Percentiles rank a stretch among this genome's conserved stretches.
Evolutionary conservation across 108 stramenopile species (phyloP).

Genomic region (Nitzschia sp.): DNA sequence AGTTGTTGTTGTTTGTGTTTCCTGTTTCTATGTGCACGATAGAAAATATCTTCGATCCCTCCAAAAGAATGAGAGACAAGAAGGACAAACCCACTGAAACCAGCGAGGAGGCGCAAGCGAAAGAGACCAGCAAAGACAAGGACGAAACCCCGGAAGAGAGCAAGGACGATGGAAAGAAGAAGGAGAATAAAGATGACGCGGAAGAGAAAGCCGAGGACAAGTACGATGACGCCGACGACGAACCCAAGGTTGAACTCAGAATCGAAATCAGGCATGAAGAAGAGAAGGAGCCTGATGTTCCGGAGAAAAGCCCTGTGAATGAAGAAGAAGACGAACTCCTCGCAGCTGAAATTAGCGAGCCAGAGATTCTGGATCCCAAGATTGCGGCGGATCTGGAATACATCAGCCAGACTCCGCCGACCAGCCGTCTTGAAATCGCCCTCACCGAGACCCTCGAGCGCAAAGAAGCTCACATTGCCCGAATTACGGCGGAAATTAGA

Average conservation of each 20-base stretch:
- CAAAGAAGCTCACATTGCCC: conserved; percentile 51
- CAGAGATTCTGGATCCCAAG: conserved; percentile 19
- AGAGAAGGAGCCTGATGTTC: conserved; percentile 3
- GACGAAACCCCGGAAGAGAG: not conserved
- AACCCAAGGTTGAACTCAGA: conserved; percentile 17
- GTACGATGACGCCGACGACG: conserved; percentile 4
- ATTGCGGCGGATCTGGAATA: conserved; percentile 27
- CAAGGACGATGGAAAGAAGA: conserved; percentile 1
- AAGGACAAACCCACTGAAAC: not conserved
- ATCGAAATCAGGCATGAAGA: conserved; percentile 17
- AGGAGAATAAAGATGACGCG: conserved; percentile 4
- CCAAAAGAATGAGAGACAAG: no score
- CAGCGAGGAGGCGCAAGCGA: not conserved
- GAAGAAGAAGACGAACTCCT: conserved; percentile 21
- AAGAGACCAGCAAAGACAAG: not conserved
- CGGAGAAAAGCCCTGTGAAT: not conserved
- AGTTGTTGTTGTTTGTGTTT: no score
- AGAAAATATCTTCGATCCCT: no score
- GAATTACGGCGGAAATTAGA: conserved; percentile 50
- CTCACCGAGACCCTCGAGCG: conserved; percentile 38
- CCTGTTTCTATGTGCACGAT: no score
- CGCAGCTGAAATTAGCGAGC: not conserved
- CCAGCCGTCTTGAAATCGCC: conserved; percentile 52
- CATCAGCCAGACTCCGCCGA: conserved; percentile 36
- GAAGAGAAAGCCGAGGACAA: conserved; percentile 8